These are phyloP conservation scores for Meyerozyma guilliermondii DNA, from an alignment of 1,139 yeast genomes.

Conservation along the genomic window DNA sequence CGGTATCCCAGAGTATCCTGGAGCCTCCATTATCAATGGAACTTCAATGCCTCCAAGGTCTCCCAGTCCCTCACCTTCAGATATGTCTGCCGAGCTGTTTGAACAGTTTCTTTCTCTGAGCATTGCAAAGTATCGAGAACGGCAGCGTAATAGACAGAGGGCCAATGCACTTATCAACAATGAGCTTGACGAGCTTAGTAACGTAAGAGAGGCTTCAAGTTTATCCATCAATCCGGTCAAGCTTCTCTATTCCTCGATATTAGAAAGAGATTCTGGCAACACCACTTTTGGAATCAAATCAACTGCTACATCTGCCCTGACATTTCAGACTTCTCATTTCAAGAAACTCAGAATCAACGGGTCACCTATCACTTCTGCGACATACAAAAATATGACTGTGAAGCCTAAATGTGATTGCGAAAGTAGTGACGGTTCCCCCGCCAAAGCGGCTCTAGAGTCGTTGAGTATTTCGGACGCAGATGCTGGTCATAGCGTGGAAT, in stretches of 20 bases:
- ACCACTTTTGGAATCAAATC: slow-evolving; percentile 23
- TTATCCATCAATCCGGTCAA: slow-evolving; percentile 11
- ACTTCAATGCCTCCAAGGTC: neutral
- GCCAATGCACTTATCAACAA: neutral
- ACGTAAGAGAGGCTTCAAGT: slow-evolving; percentile 4
- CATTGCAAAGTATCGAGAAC: slow-evolving; percentile 28
- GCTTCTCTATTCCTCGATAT: slow-evolving; percentile 13
- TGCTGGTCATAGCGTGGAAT: neutral
- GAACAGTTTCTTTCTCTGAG: slow-evolving; percentile 32
- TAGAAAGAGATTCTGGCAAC: slow-evolving; percentile 8
- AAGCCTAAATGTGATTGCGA: slow-evolving; percentile 12
- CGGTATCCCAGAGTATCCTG: neutral
- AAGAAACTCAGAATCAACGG: slow-evolving; percentile 43
- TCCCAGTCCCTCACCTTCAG: neutral
- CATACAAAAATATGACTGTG: slow-evolving; percentile 13
- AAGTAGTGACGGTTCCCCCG: slow-evolving; percentile 1
- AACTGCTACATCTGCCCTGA: slow-evolving; percentile 34
- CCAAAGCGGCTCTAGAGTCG: slow-evolving; percentile 1
- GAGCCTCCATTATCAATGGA: neutral
- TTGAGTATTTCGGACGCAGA: neutral
- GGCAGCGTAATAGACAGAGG: slow-evolving; percentile 18
- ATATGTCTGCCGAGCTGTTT: slow-evolving; percentile 24
- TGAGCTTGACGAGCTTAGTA: neutral
- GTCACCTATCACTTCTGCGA: slow-evolving; percentile 30
- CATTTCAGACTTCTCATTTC: slow-evolving; percentile 35